phyloP scores from a whole-genome alignment of 805 yeast species.

The Wickerhamiella siamensis region DNA sequence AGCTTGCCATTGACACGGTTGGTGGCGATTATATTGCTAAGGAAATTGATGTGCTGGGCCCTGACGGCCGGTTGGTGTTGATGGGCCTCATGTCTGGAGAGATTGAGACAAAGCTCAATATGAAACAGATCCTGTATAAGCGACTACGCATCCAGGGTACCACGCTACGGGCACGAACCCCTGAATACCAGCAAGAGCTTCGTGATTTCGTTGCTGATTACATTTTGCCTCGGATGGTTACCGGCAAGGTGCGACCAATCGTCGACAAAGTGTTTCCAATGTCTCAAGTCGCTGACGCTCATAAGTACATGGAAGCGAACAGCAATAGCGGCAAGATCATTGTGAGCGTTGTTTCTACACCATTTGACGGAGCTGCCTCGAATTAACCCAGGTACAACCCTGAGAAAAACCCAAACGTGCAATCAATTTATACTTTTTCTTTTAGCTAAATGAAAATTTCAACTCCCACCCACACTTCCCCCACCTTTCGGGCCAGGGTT shows the following conservation, averaged over 20 bases:
- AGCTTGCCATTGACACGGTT: slow-evolving; percentile 23
- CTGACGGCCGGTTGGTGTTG: slow-evolving; percentile 21
- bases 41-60: slow-evolving; percentile 17
- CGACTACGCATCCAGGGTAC: slow-evolving; percentile 21
- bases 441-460: too few species aligned
- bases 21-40: slow-evolving; percentile 18
- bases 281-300: slow-evolving; percentile 19
- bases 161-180: slow-evolving; percentile 20
- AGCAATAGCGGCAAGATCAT: slow-evolving; percentile 21
- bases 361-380: not conserved
- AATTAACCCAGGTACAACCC: not conserved
- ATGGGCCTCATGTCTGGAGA: slow-evolving; percentile 19
- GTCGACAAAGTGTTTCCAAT: slow-evolving; percentile 17
- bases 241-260: slow-evolving; percentile 16
- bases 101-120: not conserved
- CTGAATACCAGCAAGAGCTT: slow-evolving; percentile 17
- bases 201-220: slow-evolving; percentile 18
- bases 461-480: too few species aligned
- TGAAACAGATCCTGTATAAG: slow-evolving; percentile 16
- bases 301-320: slow-evolving; percentile 20
- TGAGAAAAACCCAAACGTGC: too few species aligned
- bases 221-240: slow-evolving; percentile 17
- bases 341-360: slow-evolving; percentile 6
- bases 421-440: too few species aligned
- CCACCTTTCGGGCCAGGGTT: too few species aligned